These are phyloP conservation scores for Tetratostichococcus sp. DNA, from an alignment of 139 green algal species.

Conservation along the genomic window DNA sequence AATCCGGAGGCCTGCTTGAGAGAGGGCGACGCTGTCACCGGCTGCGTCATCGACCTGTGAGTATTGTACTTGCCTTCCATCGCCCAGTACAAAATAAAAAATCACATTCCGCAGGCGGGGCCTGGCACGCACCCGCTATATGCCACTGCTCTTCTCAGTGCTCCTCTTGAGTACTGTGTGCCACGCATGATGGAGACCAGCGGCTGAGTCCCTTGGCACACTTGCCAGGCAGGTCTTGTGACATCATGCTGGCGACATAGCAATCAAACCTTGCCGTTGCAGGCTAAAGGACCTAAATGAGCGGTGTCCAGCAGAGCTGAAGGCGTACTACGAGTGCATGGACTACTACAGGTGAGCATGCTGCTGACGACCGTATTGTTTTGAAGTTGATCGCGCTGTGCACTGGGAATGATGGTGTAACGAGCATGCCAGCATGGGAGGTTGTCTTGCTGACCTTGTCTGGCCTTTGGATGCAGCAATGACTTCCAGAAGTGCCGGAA, in stretches of 20 bases:
- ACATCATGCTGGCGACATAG: no score
- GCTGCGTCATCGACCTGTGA: slow-evolving; percentile 54
- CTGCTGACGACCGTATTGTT: background rate
- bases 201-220: no score
- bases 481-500: slow-evolving; percentile 53
- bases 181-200: no score
- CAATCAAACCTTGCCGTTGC: background rate
- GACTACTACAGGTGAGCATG: slow-evolving; percentile 58
- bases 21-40: slow-evolving; percentile 51
- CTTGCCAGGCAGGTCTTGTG: no score
- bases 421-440: no score
- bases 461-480: slow-evolving; percentile 36
- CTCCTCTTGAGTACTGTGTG: no score
- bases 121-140: no score
- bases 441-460: background rate
- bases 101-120: no score
- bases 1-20: slow-evolving; percentile 51
- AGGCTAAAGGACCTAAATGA: slow-evolving; percentile 57
- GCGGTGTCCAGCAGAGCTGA: slow-evolving; percentile 47
- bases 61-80: background rate
- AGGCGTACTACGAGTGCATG: slow-evolving; percentile 58
- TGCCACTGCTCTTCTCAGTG: no score
- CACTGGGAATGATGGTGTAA: background rate
- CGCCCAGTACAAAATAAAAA: no score
- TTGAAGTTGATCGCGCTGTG: no score